Percentiles rank a stretch among this genome's conserved stretches.
phyloP scores from a whole-genome alignment of 768 basidiomycete genomes.

The Pholiota microspora region DNA sequence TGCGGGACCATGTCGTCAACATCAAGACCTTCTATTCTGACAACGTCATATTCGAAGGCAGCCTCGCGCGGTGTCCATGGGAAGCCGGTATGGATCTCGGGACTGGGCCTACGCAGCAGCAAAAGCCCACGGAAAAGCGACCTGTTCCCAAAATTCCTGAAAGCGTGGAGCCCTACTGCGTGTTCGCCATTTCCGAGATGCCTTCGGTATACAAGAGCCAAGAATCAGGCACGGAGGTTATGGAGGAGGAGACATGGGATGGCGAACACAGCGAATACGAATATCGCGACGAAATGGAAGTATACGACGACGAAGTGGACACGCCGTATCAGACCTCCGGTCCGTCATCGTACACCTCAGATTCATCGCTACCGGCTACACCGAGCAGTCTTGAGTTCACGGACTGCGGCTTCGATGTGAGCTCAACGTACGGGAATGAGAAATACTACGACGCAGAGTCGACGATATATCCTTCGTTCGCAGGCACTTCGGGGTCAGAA shows the following conservation, averaged over 20 bases:
- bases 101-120: conserved; percentile 11
- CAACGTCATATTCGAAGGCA: conserved; percentile 77
- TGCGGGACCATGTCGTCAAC: conserved; percentile 54
- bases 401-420: conserved; percentile 10
- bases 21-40: conserved; percentile 69
- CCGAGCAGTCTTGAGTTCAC: conserved; percentile 15
- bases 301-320: conserved; percentile 11
- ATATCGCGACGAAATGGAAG: conserved; percentile 8
- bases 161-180: conserved; percentile 21
- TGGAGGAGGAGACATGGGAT: conserved; percentile 11
- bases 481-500: conserved; percentile 8
- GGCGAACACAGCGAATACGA: conserved; percentile 8
- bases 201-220: conserved; percentile 14
- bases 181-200: conserved; percentile 15
- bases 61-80: conserved; percentile 77
- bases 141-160: conserved; percentile 18
- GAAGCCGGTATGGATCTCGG: conserved; percentile 48
- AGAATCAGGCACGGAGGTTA: conserved; percentile 9
- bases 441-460: conserved; percentile 14
- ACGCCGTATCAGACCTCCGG: conserved; percentile 15
- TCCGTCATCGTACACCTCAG: conserved; percentile 19
- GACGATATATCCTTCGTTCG: conserved; percentile 13
- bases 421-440: conserved; percentile 9
- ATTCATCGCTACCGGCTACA: conserved; percentile 20
- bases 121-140: conserved; percentile 12